Conservation (phyloP, 2,329 filamentous ascomycete genomes). For the Alternaria viburni region DNA sequence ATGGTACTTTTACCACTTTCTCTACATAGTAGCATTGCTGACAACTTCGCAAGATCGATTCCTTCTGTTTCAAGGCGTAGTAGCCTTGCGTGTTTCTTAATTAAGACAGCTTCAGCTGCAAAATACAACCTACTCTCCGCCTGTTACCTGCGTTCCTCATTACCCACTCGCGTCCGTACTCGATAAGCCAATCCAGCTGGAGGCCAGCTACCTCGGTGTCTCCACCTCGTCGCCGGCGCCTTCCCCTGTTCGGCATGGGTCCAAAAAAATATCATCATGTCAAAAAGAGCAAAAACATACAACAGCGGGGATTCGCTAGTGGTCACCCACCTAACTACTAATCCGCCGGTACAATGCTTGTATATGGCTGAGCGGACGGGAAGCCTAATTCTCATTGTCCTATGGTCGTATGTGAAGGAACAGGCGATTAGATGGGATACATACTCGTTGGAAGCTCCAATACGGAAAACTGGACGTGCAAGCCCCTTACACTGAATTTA, state of each 20-base stretch:
- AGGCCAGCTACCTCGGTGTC: not conserved
- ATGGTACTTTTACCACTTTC: constrained; percentile 5
- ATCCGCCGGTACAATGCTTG: constrained; percentile 1
- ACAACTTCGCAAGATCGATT: not conserved
- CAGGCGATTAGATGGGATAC: accelerated
- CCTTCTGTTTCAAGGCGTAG: not conserved
- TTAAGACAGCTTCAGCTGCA: not conserved
- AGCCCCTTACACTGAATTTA: not conserved
- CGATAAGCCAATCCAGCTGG: not conserved
- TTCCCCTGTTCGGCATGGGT: not conserved
- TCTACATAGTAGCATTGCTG: not conserved
- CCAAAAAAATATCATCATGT: not conserved
- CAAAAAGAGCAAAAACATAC: not conserved
- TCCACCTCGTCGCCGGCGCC: not conserved
- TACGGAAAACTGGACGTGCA: not conserved
- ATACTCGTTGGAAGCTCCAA: accelerated
- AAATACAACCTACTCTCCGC: not conserved
- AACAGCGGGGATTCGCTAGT: not conserved
- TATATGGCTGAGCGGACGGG: constrained; percentile 1
- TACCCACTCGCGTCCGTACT: too few species aligned
- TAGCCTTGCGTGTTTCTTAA: not conserved
- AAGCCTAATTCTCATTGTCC: not conserved
- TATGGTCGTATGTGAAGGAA: not conserved
- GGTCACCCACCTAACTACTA: not conserved
- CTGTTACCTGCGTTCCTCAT: not conserved